Base-by-base conservation (phyloP, 2,329 filamentous ascomycete species). In the Xylaria multiplex region DNA sequence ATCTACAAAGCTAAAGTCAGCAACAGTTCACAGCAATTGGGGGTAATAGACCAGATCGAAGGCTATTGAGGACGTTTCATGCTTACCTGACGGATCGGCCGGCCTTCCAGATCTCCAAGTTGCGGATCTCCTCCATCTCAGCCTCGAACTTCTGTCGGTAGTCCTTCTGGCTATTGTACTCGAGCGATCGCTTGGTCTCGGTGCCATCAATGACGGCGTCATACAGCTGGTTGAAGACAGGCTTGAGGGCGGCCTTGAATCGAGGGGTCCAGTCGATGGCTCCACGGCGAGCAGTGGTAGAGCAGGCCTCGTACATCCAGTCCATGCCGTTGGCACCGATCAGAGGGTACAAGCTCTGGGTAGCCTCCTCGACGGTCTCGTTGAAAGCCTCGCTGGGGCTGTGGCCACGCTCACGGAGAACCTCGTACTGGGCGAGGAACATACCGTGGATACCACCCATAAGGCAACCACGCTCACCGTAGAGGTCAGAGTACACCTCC, bases 361-460 rank as follows among this genome's bases (percentile, higher is more conserved):
- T 99, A 73, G 96, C 96, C 89, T 99, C 96, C 89, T 99, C 96
- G 74, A 99, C 96, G 74, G 96, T 99, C 93, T 99, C 96, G 90
- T 99, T 99, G 91, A 99, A 99, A 74, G 96, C 96, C 86, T 99
- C 96, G 77, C 91, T 95, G 81, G 96, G 96, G 84, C 88, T 92
- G 91, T 99, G 96, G 83, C 96, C 96, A 76, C 92, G 91, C 90
- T 99, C 96, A 79, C 96, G 94, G 83, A 99, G 94, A 75, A 99
- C 96, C 89, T 99, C 96, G 89, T 99, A 99, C 87, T 99, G 96
- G 70, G 96, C 96, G 75, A 99, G 93, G 92, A 99, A 99, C 96
- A 99, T 99, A 81, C 96, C 96, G 89, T 99, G 96, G 84, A 99
- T 99, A 83, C 96, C 96, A 77, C 96, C 96, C 96, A 99, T 99